These are phyloP conservation scores for Kwoniella sp. DNA, from an alignment of 768 basidiomycete species.

Conservation along the genomic window DNA sequence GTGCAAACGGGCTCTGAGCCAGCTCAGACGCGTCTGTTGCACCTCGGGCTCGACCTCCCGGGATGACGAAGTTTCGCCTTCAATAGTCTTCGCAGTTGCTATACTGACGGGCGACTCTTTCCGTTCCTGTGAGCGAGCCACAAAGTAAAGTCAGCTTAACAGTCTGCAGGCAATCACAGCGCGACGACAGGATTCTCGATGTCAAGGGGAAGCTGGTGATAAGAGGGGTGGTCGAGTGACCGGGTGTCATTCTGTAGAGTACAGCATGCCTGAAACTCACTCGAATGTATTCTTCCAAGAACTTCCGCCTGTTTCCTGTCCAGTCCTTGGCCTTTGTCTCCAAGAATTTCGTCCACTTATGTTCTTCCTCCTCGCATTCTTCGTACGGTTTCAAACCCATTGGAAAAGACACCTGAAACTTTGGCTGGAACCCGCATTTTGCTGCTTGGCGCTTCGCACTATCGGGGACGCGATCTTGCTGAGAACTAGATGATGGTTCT, in stretches of 20 bases:
- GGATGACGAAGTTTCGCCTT: not conserved
- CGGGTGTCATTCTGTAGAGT: too few species aligned
- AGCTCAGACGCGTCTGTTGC: slow-evolving; percentile 35
- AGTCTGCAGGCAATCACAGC: too few species aligned
- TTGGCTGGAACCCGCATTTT: slow-evolving; percentile 17
- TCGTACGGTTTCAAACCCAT: slow-evolving; percentile 40
- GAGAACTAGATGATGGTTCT: not conserved
- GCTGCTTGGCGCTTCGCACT: slow-evolving; percentile 6
- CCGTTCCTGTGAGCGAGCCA: slow-evolving; percentile 35
- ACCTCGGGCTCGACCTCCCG: slow-evolving; percentile 5
- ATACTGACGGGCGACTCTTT: slow-evolving; percentile 49
- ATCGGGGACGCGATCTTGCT: too few species aligned
- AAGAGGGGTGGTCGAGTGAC: too few species aligned
- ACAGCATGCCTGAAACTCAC: slow-evolving; percentile 39
- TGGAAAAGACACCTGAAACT: slow-evolving; percentile 34
- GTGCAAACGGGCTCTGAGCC: slow-evolving; percentile 32
- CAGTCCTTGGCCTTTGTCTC: slow-evolving; percentile 20
- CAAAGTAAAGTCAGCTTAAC: slow-evolving; percentile 1
- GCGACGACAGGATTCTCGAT: too few species aligned
- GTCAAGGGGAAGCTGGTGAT: too few species aligned
- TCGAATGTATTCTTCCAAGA: slow-evolving; percentile 45
- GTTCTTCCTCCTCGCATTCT: slow-evolving; percentile 50
- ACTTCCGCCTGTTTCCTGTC: slow-evolving; percentile 23
- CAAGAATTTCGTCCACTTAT: slow-evolving; percentile 43
- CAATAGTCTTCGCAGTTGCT: slow-evolving; percentile 23